Evolutionary conservation across 2,329 filamentous ascomycete species (phyloP).

Genomic region (Ascochyta lentis): DNA sequence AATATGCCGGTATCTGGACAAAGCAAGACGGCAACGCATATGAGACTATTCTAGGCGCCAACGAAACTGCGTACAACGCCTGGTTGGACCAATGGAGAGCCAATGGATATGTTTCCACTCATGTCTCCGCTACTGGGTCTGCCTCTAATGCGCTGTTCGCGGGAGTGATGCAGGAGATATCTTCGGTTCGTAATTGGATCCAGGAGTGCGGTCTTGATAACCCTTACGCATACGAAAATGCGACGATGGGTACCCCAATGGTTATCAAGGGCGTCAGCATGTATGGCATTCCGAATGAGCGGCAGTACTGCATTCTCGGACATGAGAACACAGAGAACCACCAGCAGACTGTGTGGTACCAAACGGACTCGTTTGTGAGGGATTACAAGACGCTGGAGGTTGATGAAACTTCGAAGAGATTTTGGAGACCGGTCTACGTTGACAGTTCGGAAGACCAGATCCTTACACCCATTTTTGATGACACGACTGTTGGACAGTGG

Average conservation of each 20-base stretch:
- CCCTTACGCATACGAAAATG: constrained; percentile 11
- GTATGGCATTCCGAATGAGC: constrained; percentile 23
- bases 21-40: constrained; percentile 21
- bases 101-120: constrained; percentile 28
- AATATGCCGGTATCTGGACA: constrained; percentile 30
- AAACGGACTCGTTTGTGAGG: constrained; percentile 5
- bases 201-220: constrained; percentile 23
- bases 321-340: constrained; percentile 23
- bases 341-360: constrained; percentile 25
- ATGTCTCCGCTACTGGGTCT: constrained; percentile 30
- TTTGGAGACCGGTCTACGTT: constrained; percentile 30
- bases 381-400: constrained; percentile 17
- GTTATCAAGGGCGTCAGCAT: constrained; percentile 23
- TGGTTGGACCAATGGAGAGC: constrained; percentile 26
- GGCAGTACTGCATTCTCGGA: constrained; percentile 29
- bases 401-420: constrained; percentile 26
- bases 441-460: constrained; percentile 23
- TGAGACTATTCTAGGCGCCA: constrained; percentile 24
- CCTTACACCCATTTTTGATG: constrained; percentile 27
- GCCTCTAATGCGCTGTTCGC: constrained; percentile 26
- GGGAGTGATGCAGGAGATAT: constrained; percentile 26
- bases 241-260: constrained; percentile 13
- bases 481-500: constrained; percentile 33
- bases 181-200: constrained; percentile 12
- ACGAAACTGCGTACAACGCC: constrained; percentile 22